Evolutionary conservation across 192 early-diverging fungal genomes (phyloP).

Genomic region (Entomortierella chlamydospora): DNA sequence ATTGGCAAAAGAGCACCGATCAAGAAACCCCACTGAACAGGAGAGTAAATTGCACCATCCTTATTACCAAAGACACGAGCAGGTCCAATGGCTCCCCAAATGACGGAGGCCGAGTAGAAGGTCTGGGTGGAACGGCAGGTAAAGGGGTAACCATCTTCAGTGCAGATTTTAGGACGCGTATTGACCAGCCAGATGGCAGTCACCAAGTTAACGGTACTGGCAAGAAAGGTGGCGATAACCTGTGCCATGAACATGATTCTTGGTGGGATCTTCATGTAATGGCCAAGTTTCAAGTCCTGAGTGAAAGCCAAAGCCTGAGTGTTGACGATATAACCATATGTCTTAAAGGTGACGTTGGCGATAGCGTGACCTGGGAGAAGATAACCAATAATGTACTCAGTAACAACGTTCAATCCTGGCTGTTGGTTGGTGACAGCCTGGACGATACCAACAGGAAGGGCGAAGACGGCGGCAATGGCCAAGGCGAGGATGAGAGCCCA

Average conservation of each 20-base stretch:
- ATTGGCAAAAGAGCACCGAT: slow-evolving; percentile 65
- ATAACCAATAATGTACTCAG: slow-evolving; percentile 64
- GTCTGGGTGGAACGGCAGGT: slow-evolving; percentile 58
- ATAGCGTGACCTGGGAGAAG: slow-evolving; percentile 64
- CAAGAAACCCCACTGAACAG: slow-evolving; percentile 58
- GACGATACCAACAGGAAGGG: slow-evolving; percentile 68
- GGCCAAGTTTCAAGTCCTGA: slow-evolving; percentile 78
- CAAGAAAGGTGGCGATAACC: slow-evolving; percentile 66
- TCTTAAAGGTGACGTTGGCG: slow-evolving; percentile 69
- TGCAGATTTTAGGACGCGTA: slow-evolving; percentile 57
- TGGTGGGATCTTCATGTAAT: slow-evolving; percentile 80
- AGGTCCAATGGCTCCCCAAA: slow-evolving; percentile 84
- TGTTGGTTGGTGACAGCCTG: slow-evolving; percentile 64
- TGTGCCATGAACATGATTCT: slow-evolving; percentile 69
- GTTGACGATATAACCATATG: slow-evolving; percentile 67
- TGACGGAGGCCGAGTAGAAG: slow-evolving; percentile 72
- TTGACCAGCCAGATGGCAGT: slow-evolving; percentile 61
- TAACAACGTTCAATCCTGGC: slow-evolving; percentile 61
- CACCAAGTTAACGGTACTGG: slow-evolving; percentile 61
- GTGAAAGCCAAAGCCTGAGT: slow-evolving; percentile 80
- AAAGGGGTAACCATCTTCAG: slow-evolving; percentile 49
- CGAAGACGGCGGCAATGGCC: slow-evolving; percentile 50
- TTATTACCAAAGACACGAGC: slow-evolving; percentile 63
- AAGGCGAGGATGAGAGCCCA: slow-evolving; percentile 59
- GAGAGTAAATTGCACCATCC: slow-evolving; percentile 47